Percentiles rank a stretch among this genome's conserved stretches.
These are phyloP conservation scores for Phyllosticta citribraziliensis DNA, from an alignment of 2,329 filamentous ascomycete genomes.

Conservation along the genomic window DNA sequence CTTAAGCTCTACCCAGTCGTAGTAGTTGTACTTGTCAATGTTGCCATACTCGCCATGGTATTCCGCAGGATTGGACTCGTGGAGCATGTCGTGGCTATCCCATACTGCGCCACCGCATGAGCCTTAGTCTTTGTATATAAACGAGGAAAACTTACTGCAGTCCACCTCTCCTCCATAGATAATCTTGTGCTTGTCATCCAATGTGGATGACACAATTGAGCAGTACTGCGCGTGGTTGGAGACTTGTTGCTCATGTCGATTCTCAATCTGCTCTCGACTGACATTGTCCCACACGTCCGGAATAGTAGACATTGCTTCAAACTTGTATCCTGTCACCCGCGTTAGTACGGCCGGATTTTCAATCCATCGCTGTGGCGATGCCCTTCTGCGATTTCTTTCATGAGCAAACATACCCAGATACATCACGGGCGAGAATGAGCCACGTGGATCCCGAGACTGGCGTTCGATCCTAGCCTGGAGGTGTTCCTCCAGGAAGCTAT, in stretches of 20 bases:
- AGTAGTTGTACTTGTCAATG: conserved; percentile 52
- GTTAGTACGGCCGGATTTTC: neutral
- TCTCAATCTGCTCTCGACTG: conserved; percentile 67
- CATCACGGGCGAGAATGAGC: neutral
- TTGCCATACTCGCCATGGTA: conserved; percentile 36
- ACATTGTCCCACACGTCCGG: conserved; percentile 64
- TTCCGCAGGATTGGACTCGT: neutral
- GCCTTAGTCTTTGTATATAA: neutral
- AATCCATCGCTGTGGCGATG: too few relatives aligned
- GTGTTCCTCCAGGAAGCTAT: conserved; percentile 77
- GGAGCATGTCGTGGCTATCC: conserved; percentile 45
- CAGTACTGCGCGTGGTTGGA: conserved; percentile 94
- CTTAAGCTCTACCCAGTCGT: conserved; percentile 92
- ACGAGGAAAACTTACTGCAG: conserved; percentile 49
- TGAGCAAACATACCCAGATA: neutral
- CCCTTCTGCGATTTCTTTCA: too few relatives aligned
- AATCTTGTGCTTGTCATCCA: conserved; percentile 58
- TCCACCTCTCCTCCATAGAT: conserved; percentile 92
- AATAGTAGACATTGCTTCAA: conserved; percentile 75
- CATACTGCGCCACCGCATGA: conserved; percentile 44
- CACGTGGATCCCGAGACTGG: neutral
- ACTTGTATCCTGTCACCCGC: conserved; percentile 63
- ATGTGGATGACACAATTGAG: conserved; percentile 56
- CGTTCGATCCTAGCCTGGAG: neutral
- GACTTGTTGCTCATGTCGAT: conserved; percentile 59